Evolutionary conservation across 2,329 filamentous ascomycete species (phyloP), one percentile per base, ranked within the genome.

Genomic region (Colletotrichum gigasporum): DNA sequence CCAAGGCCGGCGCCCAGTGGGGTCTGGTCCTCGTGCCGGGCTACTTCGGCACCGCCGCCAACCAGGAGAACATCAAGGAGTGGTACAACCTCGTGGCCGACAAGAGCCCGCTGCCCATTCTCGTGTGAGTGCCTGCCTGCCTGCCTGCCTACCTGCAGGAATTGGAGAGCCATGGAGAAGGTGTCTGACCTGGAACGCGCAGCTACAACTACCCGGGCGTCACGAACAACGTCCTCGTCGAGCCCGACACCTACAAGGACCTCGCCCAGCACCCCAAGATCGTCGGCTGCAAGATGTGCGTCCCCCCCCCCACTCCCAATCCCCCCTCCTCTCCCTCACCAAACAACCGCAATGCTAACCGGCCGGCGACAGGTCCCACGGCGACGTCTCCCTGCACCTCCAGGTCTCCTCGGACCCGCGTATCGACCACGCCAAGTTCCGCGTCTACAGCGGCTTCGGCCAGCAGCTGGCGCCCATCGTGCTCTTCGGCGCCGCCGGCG

Each of bases 401-500:
- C 85, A 90, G 71, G 86, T 91, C 28, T 86, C 86, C 5, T 81
- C 86, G 2, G 84, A 86, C 67, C 88, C 87, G 0, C 76, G 80
- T 41, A 90, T 90, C 71, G 82, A 90, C 74, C 85, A 88, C 71
- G 73, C 79, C 20, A 79, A 85, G 53, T 91, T 91, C 78, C 83
- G 82, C 65, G 85, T 89, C 22, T 91, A 86, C 80, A 88, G 86
- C 20, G 89, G 88, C 3, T 83, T 91, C 11, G 89, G 89, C 4
- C 88, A 90, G 71, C 89, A 91, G 74, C 82, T 91, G 9, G 83
- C 87, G 0, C 87, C 89, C 1, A 86, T 89, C 14, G 80, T 91
- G 2, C 78, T 85, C 34, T 84, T 91, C 62, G 87, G 88, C 47
- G 87, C 86, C 14, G 87, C 85, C 6, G 89, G 88, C 14, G 87